Conservation (phyloP, 169 alveolate genomes). For the Plasmodium ovale region DNA sequence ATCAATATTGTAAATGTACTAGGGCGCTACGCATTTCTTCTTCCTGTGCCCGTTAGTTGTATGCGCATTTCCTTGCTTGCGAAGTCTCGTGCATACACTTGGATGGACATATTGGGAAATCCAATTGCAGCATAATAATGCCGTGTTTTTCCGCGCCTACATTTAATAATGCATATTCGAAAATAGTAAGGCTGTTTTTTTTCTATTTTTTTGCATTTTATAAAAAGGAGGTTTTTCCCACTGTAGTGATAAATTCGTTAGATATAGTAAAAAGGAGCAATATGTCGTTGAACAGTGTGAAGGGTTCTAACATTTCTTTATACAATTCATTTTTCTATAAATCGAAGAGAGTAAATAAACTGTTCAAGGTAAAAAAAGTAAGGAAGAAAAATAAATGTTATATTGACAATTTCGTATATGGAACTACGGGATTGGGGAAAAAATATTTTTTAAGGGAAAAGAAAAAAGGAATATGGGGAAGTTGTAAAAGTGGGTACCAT, state of each 20-base stretch:
- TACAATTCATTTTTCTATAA: too few species aligned
- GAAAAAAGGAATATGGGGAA: background rate
- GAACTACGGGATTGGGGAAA: too few species aligned
- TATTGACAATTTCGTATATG: constrained; percentile 9
- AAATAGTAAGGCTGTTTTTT: constrained; percentile 43
- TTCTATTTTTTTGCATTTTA: constrained; percentile 19
- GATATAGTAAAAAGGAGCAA: background rate
- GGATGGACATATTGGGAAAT: too few species aligned
- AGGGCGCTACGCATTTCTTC: too few species aligned
- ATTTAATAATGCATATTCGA: constrained; percentile 15
- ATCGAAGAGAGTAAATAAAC: too few species aligned
- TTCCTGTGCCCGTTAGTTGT: too few species aligned
- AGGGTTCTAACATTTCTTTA: too few species aligned
- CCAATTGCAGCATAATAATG: constrained; percentile 30
- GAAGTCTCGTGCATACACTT: too few species aligned
- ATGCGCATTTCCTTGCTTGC: too few species aligned
- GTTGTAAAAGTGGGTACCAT: background rate
- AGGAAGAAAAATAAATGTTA: background rate
- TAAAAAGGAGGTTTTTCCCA: background rate
- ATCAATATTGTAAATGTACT: too few species aligned
- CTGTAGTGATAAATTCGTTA: background rate
- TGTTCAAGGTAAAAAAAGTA: too few species aligned
- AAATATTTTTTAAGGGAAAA: background rate
- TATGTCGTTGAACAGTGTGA: background rate
- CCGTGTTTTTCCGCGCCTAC: background rate